Conservation (phyloP, 106 monocot genomes). For the Dendrobium officinale region DNA sequence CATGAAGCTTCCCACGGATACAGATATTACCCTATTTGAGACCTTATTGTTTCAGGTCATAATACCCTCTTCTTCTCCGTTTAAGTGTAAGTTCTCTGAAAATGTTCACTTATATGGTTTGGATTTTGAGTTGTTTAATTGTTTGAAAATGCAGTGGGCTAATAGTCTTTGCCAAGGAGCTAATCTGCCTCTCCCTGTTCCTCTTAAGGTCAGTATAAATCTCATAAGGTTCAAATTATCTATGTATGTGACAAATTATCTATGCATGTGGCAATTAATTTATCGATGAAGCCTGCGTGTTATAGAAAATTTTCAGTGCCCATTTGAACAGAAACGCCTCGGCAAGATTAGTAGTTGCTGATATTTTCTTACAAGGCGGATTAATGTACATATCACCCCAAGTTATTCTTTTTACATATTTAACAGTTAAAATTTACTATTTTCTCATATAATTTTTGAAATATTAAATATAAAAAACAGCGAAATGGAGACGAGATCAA, state of each 20-base stretch:
- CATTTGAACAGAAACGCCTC: no score
- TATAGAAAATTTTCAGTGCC: no score
- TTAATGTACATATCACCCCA: no score
- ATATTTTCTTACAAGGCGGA: no score
- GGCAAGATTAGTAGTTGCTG: no score
- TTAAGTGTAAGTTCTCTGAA: not conserved
- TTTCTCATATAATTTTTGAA: no score
- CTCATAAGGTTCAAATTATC: not conserved
- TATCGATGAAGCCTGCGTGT: no score
- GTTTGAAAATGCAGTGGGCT: constrained; percentile 51
- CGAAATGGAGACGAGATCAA: no score
- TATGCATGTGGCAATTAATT: not conserved
- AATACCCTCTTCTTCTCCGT: not conserved
- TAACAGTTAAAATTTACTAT: no score
- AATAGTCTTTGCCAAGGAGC: constrained; percentile 93
- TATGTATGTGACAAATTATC: not conserved
- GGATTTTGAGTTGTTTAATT: not conserved
- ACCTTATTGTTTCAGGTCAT: constrained; percentile 48
- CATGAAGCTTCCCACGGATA: constrained; percentile 51
- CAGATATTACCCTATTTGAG: constrained; percentile 43
- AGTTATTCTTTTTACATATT: no score
- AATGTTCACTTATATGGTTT: not conserved
- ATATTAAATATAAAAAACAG: no score
- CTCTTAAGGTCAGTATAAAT: constrained; percentile 56
- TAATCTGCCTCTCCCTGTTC: constrained; percentile 71